Evolutionary conservation across 176 grass and related monocot genomes (phyloP), one percentile per base, ranked within the genome.

Genomic region (Musa itinerans): DNA sequence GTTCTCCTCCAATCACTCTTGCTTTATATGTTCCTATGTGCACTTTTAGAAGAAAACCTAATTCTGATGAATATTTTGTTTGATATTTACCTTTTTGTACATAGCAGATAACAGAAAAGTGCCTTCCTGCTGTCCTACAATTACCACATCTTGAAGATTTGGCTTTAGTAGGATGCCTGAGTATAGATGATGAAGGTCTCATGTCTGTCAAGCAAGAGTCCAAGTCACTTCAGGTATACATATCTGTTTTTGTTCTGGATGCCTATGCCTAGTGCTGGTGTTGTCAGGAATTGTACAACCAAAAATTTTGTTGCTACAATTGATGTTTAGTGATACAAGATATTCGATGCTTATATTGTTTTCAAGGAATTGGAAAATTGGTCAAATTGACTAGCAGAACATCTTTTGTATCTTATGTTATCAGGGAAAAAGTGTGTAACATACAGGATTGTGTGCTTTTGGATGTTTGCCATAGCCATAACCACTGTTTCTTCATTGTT

Each of bases 221-320:
- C 63, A 96, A 85, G 75, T 89, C 93, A 19, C 59, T 96, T 54
- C 75, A 88, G 92, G 92, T 96, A 85, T 43, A 21, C 24, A 43
- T 76, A 12, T 27, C 15, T 19, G 10, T 11, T 4, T 26, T 11
- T 11, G 26, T 65, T 11, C 63, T 23, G 63, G 22, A 23, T 65
- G 24, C 20, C 8, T 65, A 24, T 23, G 14, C 24, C 20, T 23
- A 43, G 4, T 43, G 34, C 34, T 43, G 34, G 34, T 43, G 34
- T 43, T 43, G 4, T 43, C 34, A 43, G 34, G 34, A 43, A 6
- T 43, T 43, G 34, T 5, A 43, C 34, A 43, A 43, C 12, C n/a
- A 65, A 65, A 23, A 64, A 65, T 2, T 21, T 24, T 64, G 20
- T 26, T 26, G 20, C 21, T 43, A 43, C 6, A 43, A 43, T 43